A percentile compares a stretch with the other conserved stretches of the same genome.
phyloP scores from a whole-genome alignment of 805 yeast genomes.

The Zygosaccharomyces kombuchaensis region DNA sequence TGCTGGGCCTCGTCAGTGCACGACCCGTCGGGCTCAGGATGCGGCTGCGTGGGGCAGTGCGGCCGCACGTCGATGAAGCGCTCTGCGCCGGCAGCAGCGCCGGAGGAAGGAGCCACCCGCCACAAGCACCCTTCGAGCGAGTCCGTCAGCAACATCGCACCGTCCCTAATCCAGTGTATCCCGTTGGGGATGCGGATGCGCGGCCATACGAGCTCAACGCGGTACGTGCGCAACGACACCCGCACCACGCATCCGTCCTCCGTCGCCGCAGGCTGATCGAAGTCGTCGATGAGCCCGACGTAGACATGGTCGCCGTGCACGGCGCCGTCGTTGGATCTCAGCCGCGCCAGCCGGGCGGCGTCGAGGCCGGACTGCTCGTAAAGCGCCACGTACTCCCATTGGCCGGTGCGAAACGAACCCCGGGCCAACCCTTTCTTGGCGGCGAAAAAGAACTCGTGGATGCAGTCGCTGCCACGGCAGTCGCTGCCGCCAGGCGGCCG shows the following conservation, averaged over 20 bases:
- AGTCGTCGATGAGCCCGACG: constrained; percentile 76
- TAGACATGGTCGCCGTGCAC: constrained; percentile 70
- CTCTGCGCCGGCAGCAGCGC: constrained; percentile 21
- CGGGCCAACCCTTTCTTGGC: constrained; percentile 60
- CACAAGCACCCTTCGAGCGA: constrained; percentile 46
- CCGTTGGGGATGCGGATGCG: constrained; percentile 66
- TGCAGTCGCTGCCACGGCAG: constrained; percentile 1
- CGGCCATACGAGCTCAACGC: constrained; percentile 35
- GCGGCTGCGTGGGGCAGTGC: constrained; percentile 14
- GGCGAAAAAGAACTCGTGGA: constrained; percentile 56
- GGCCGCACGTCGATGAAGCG: constrained; percentile 38
- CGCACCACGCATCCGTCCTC: constrained; percentile 53
- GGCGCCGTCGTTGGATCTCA: constrained; percentile 79
- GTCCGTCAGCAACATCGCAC: constrained; percentile 49
- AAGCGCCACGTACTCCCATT: constrained; percentile 37
- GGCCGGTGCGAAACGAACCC: constrained; percentile 41
- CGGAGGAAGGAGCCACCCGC: constrained; percentile 38
- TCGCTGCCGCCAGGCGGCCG: constrained; percentile 2
- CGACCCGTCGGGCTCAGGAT: constrained; percentile 80
- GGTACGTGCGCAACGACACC: constrained; percentile 33
- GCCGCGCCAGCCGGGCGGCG: constrained; percentile 26
- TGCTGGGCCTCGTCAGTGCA: constrained; percentile 49
- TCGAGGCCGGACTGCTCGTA: constrained; percentile 36
- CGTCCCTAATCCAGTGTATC: constrained; percentile 48
- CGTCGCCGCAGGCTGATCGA: constrained; percentile 33